phyloP scores from a whole-genome alignment of 441 rosid genomes.

The Iberis amara region DNA sequence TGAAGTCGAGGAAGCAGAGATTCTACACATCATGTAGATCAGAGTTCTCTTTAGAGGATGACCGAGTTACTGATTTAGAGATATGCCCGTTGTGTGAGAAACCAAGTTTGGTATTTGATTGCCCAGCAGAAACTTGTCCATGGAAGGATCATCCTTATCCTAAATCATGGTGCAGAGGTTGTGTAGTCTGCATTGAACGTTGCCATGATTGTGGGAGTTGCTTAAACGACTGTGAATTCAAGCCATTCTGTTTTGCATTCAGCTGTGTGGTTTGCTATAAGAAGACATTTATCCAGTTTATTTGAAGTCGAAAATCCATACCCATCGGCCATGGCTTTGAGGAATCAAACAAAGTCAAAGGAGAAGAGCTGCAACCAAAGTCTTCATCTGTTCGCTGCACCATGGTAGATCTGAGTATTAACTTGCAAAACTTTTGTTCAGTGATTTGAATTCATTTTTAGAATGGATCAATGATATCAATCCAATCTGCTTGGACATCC shows the following conservation, averaged over 20 bases:
- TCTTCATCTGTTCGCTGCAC: too few relatives aligned
- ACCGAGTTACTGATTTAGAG: constrained; percentile 35
- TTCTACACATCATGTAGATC: constrained; percentile 27
- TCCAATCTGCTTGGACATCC: too few relatives aligned
- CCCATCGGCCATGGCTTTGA: too few relatives aligned
- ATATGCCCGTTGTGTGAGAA: constrained; percentile 38
- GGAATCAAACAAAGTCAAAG: too few relatives aligned
- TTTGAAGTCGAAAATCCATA: too few relatives aligned
- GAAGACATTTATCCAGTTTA: too few relatives aligned
- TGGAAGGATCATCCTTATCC: constrained; percentile 22
- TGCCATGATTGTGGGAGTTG: constrained; percentile 40
- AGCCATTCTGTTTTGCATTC: constrained; percentile 33
- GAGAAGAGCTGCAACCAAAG: too few relatives aligned
- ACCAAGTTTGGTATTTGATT: constrained; percentile 38
- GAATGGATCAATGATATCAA: too few relatives aligned
- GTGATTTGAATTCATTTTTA: too few relatives aligned
- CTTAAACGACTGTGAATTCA: constrained; percentile 30
- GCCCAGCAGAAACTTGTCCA: constrained; percentile 32
- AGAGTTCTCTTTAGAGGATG: constrained; percentile 30
- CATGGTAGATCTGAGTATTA: too few relatives aligned
- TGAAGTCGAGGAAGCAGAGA: constrained; percentile 28
- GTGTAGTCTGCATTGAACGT: constrained; percentile 36
- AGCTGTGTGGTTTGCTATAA: constrained; percentile 20
- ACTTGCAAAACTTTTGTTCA: too few relatives aligned
- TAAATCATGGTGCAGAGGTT: constrained; percentile 36